phyloP scores from a whole-genome alignment of 176 grass and related monocot species.

The Carex cristatella region DNA sequence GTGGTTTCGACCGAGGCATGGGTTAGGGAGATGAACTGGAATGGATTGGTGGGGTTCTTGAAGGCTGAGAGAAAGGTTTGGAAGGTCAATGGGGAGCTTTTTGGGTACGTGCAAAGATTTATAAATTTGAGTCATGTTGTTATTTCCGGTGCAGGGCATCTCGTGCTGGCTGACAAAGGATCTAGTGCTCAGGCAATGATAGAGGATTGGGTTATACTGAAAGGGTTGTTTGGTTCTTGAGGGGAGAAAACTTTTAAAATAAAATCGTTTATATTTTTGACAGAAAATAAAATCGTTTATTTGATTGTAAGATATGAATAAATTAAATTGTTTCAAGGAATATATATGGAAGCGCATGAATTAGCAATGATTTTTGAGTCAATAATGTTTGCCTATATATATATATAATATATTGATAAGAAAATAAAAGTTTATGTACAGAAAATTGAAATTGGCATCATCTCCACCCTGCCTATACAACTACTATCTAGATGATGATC shows the following conservation, averaged over 20 bases:
- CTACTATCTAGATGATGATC: too few species aligned
- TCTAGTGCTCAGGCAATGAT: slow-evolving; percentile 55
- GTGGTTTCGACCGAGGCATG: slow-evolving; percentile 57
- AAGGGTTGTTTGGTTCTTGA: slow-evolving; percentile 27
- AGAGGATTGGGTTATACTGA: slow-evolving; percentile 62
- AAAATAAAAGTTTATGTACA: too few species aligned
- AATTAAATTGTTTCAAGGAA: background rate
- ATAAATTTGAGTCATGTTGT: slow-evolving; percentile 35
- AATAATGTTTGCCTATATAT: too few species aligned
- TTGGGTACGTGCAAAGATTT: slow-evolving; percentile 43
- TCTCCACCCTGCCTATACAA: too few species aligned
- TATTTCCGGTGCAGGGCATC: slow-evolving; percentile 52
- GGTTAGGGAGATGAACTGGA: slow-evolving; percentile 54
- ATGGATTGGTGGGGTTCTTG: slow-evolving; percentile 41
- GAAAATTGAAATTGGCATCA: too few species aligned
- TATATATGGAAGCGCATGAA: background rate
- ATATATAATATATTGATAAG: too few species aligned
- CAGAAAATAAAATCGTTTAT: too few species aligned
- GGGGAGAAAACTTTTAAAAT: background rate
- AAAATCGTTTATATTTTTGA: background rate
- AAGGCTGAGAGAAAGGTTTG: slow-evolving; percentile 51
- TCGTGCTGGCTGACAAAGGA: slow-evolving; percentile 46
- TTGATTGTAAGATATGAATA: background rate
- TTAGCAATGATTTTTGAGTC: background rate
- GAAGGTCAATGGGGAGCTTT: slow-evolving; percentile 22